Base-by-base conservation (phyloP, 352 stramenopile species). In the Blastocystis sp. region DNA sequence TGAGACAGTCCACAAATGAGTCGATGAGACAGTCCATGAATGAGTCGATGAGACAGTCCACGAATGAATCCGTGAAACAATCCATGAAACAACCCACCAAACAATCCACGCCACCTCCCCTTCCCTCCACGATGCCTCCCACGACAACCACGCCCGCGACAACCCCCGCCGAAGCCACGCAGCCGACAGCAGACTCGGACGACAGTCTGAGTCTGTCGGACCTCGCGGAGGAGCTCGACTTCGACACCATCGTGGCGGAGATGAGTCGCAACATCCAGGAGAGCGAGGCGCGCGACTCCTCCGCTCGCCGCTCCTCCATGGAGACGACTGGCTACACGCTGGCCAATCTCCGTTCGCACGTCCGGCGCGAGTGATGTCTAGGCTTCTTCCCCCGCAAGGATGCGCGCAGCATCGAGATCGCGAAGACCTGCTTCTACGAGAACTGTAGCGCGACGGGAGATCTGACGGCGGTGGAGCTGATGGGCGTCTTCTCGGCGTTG, bases 181-280 rank as follows among this genome's bases (percentile, higher is more conserved):
- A n/a, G n/a, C n/a, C n/a, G n/a, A n/a, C n/a, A n/a, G n/a, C n/a
- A n/a, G 61, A 46, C 42, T 21, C 36, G 32, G 61, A 72, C 36
- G 61, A 72, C 32, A n/a, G n/a, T n/a, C 8, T 72, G 42, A 18
- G 40, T 0, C 14, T 72, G 18, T 21, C 34, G 4, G 69, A 81
- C 36, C 40, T 57, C 1, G 63, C 27, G 21, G 69, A 64, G 7
- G 69, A 81, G 21, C 46, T 81, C 21, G 69, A 81, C 32, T 63
- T 81, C 40, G 69, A 81, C 21, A 64, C 46, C 4, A 81, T 81
- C 29, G 51, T 81, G n/a, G 69, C 44, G 49, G 69, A 81, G 29
- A 81, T 81, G 44, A 81, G 48, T 42, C 46, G 49, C 16, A 40
- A 81, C 24, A 29, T 64, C 8, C 24, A 42, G 49, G 24, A 61